A percentile compares a stretch with the other conserved stretches of the same genome.
Evolutionary conservation across 768 basidiomycete species (phyloP).

Genomic region (Coprinopsis strossmayeri): DNA sequence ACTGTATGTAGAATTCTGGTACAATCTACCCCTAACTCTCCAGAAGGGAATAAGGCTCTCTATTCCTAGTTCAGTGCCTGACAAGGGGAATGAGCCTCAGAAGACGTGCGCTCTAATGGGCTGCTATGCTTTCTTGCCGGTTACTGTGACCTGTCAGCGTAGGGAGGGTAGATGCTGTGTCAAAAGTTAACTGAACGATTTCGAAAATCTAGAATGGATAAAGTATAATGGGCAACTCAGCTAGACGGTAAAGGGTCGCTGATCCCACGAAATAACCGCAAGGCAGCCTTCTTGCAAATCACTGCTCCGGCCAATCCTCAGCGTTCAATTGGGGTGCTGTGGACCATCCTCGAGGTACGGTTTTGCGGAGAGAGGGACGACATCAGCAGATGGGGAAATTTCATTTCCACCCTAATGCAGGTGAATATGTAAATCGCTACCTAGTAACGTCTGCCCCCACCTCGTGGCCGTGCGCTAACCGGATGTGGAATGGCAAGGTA

Average conservation of each 20-base stretch:
- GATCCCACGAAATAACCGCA: constrained; percentile 14
- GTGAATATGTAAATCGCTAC: constrained; percentile 7
- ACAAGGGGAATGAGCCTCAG: no score
- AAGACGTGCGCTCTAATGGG: no score
- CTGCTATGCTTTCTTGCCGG: no score
- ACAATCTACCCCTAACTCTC: no score
- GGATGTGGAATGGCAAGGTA: constrained; percentile 20
- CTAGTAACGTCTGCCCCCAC: constrained; percentile 30
- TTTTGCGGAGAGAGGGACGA: neutral
- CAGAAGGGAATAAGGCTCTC: no score
- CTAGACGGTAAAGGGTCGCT: constrained; percentile 6
- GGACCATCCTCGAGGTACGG: neutral
- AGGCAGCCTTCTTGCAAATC: constrained; percentile 26
- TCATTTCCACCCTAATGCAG: constrained; percentile 9
- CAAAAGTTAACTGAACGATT: neutral
- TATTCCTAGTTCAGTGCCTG: no score
- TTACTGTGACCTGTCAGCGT: neutral
- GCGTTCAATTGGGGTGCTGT: neutral
- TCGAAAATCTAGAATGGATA: neutral
- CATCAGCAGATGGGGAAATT: constrained; percentile 7
- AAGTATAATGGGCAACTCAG: neutral
- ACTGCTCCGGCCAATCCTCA: neutral
- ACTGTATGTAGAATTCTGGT: no score
- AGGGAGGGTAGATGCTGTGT: neutral
- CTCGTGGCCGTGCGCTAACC: constrained; percentile 25